Evolutionary conservation across 495 filamentous ascomycete species (phyloP).

Genomic region (Cercophora newfieldiana): DNA sequence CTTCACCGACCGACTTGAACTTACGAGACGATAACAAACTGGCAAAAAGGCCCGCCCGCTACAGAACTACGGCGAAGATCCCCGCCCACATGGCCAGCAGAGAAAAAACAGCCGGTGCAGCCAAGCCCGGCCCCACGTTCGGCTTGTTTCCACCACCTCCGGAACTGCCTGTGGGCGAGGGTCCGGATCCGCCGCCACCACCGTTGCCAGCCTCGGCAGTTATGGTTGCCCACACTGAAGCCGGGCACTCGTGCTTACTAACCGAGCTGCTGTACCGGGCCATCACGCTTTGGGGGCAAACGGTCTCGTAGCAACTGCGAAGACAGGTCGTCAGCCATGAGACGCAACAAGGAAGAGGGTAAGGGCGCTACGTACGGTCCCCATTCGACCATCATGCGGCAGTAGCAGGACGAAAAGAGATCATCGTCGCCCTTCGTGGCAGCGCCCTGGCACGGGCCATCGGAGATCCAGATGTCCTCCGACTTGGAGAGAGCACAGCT

Average conservation of each 20-base stretch:
- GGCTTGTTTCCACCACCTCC: not conserved
- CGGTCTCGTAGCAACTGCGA: constrained; percentile 1
- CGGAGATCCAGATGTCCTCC: not conserved
- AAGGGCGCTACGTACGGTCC: not conserved
- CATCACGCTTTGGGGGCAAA: not conserved
- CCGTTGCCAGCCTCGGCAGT: not conserved
- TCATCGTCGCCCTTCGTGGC: constrained; percentile 2
- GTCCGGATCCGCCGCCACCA: not conserved
- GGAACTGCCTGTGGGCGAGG: not conserved
- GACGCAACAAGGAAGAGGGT: too few species aligned
- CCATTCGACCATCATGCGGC: constrained; percentile 4
- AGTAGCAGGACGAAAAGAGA: not conserved
- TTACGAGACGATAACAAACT: too few species aligned
- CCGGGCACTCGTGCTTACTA: not conserved
- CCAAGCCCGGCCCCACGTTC: not conserved
- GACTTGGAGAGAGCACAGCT: constrained; percentile 4
- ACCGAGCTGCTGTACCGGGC: not conserved
- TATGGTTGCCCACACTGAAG: constrained; percentile 1
- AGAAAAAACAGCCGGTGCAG: not conserved
- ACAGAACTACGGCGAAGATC: not conserved
- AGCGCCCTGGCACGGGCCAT: not conserved
- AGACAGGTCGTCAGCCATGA: not conserved
- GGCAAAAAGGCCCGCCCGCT: not conserved
- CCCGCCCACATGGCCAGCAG: not conserved
- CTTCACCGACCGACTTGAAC: too few species aligned